Conservation (phyloP, 2,329 filamentous ascomycete species). For the Microascus cirrosus region DNA sequence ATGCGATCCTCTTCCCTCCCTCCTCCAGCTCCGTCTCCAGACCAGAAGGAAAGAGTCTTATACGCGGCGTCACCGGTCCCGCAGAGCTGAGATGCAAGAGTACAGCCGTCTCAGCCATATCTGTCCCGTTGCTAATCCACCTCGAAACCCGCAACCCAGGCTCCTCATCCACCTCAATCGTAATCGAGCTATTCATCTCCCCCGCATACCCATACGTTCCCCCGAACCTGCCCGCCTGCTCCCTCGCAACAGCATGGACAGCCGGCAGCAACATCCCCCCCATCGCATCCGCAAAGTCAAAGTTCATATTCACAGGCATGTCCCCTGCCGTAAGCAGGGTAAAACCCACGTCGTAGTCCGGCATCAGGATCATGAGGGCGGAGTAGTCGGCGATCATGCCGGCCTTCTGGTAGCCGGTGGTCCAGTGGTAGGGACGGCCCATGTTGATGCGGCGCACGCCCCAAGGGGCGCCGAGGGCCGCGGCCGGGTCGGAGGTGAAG, state of each 20-base stretch:
- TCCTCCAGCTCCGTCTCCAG: slow-evolving; percentile 3
- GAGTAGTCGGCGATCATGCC: slow-evolving; percentile 6
- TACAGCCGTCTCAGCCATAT: slow-evolving; percentile 1
- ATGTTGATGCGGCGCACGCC: slow-evolving; percentile 19
- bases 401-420: slow-evolving; percentile 4
- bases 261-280: slow-evolving; percentile 3
- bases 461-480: slow-evolving; percentile 27
- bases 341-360: slow-evolving; percentile 6
- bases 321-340: slow-evolving; percentile 4
- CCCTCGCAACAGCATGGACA: background rate
- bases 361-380: slow-evolving; percentile 5
- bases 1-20: background rate
- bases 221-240: background rate
- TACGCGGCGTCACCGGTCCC: slow-evolving; percentile 1
- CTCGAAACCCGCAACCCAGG: background rate
- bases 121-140: slow-evolving; percentile 5
- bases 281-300: slow-evolving; percentile 5
- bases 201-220: background rate
- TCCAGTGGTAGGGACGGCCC: slow-evolving; percentile 6
- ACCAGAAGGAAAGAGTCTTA: slow-evolving; percentile 1
- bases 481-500: slow-evolving; percentile 18
- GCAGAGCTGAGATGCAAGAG: background rate
- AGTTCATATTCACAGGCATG: slow-evolving; percentile 6
- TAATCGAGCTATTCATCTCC: slow-evolving; percentile 1
- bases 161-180: slow-evolving; percentile 1